Evolutionary conservation across 1,284 basidiomycete species (phyloP), one percentile per base, ranked within the genome.

Genomic region (Austroboletus rostrupii): DNA sequence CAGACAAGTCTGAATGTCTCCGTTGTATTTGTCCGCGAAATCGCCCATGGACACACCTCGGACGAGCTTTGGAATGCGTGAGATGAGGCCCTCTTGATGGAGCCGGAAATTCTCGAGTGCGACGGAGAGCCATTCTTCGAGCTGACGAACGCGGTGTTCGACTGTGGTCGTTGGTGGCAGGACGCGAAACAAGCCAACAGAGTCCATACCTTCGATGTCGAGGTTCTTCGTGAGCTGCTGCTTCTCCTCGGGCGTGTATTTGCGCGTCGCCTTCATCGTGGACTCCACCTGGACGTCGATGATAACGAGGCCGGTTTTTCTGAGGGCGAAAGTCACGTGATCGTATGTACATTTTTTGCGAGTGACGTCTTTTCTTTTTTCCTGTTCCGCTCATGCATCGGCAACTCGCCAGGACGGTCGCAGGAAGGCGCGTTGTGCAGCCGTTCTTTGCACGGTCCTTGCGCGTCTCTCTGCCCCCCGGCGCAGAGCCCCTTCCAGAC

Each of bases 1-100:
- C 50, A 88, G 67, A 40, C 83, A 85, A 12, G 76, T 78, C 57
- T 87, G 81, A 19, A 88, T 72, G 58, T 87, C 81, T 2, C 85
- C 87, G 45, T 83, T 74, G 65, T 90, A 90, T 61, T 86, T 88
- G 48, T 81, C 81, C 23, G 77, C 79, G 65, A 91, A 89, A 43
- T 90, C 87, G 45, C 78, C 78, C 75, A 91, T 80, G 14, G 81
- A 80, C 62, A 90, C 79, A 29, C 69, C 70, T 38, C 87, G 79
- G 20, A 90, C 81, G 56, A 83, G 78, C 58, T 81, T 85, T 0
- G 88, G 87, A 40, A 90, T 84, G 47, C 81, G 79, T n/a, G 77
- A 77, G 8, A 90, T 79, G 50, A 83, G 80, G 3, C 81, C 80
- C 61, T 89, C 85, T 62, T 87, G 84, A 57, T 85, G 85, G 20